Evolutionary conservation across 306 rosid genomes (phyloP), one percentile per base, ranked within the genome.

Genomic region (Rubus parviflorus): DNA sequence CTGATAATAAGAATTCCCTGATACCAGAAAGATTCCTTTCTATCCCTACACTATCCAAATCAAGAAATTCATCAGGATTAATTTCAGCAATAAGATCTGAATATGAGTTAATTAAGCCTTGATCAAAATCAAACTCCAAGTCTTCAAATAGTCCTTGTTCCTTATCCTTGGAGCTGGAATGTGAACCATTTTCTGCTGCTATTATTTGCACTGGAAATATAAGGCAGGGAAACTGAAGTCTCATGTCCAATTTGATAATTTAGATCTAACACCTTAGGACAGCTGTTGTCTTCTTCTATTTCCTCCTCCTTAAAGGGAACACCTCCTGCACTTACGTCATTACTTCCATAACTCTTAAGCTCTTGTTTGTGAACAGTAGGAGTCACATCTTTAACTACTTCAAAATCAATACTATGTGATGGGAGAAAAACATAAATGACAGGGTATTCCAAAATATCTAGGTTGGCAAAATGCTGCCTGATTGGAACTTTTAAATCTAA

Each of bases 401-500:
- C 90, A 76, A 90, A 90, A 87, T 85, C 76, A 63, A 83, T 76
- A 64, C 38, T 61, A 43, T 96, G 96, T 19, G 91, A 91, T 3
- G 97, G 92, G 66, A 92, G 87, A 75, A 85, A 83, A 62, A 92
- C 93, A 85, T 85, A 74, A 57, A 96, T 83, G 60, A 91, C 84
- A 62, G 99, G 99, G 86, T 89, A 92, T 86, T 92, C 98, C 91
- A 95, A 79, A 68, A 95, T 76, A 67, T 79, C 84, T 57, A 83
- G 42, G 73, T 89, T 81, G 49, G 87, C 79, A 75, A 96, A 80
- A 75, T 90, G 96, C 73, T 91, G 85, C 86, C 88, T 86, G 71
- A 96, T 86, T 67, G 98, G 98, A 71, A 76, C 83, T 22, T 82
- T 84, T 75, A 81, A n/a, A 69, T 89, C 92, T 79, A 96, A 79